A percentile compares a stretch with the other conserved stretches of the same genome.
Conservation (phyloP, 1,139 yeast species). For the Hansenula lynferdii region DNA sequence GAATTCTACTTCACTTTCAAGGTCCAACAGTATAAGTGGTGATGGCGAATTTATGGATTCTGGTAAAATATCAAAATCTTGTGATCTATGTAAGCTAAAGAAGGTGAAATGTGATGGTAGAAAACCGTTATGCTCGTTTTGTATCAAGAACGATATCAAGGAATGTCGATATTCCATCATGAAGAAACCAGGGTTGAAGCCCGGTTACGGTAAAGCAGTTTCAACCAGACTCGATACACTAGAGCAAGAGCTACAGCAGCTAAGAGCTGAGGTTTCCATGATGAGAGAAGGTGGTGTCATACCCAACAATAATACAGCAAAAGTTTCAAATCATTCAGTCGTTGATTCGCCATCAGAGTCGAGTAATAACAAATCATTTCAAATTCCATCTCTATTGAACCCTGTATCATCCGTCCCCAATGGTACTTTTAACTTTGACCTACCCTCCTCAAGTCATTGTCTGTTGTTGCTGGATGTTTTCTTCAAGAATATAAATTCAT, state of each 20-base stretch:
- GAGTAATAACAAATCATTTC: not conserved
- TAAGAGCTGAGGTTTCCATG: slow-evolving; percentile 7
- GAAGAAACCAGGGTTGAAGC: slow-evolving; percentile 20
- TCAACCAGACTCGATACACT: slow-evolving; percentile 13
- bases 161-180: slow-evolving; percentile 12
- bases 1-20: too few relatives aligned
- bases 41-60: not conserved
- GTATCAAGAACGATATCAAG: slow-evolving; percentile 24
- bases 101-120: slow-evolving; percentile 33
- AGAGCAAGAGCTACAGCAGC: slow-evolving; percentile 10
- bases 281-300: not conserved
- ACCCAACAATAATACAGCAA: too few relatives aligned
- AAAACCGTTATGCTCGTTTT: slow-evolving; percentile 31
- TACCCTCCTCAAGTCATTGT: slow-evolving; percentile 13
- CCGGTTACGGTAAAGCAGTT: slow-evolving; percentile 19
- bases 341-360: not conserved
- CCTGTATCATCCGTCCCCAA: not conserved
- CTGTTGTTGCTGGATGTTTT: slow-evolving; percentile 13
- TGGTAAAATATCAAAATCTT: slow-evolving; percentile 19
- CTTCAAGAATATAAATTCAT: slow-evolving; percentile 13
- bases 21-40: slow-evolving; percentile 1
- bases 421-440: slow-evolving; percentile 2
- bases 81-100: slow-evolving; percentile 34
- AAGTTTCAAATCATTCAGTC: too few relatives aligned
- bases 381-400: slow-evolving; percentile 15